These are phyloP conservation scores for Thalassiosira hispida DNA, from an alignment of 352 stramenopile species.

Conservation along the genomic window DNA sequence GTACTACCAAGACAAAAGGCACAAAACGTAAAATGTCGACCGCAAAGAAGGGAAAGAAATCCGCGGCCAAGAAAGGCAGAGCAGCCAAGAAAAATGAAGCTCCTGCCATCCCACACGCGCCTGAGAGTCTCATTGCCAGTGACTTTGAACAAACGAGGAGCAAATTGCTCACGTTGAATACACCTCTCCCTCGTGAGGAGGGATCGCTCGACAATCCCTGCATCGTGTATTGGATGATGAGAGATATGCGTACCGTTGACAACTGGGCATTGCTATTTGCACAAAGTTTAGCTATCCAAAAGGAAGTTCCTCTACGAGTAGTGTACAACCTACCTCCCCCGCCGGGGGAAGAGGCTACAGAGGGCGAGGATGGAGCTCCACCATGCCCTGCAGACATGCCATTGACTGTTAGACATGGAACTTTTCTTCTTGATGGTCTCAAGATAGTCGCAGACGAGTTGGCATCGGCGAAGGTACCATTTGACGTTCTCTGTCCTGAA, in stretches of 20 bases:
- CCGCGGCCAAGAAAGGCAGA: neutral
- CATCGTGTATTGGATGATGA: constrained; percentile 90
- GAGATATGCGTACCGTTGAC: constrained; percentile 87
- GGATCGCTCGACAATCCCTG: constrained; percentile 30
- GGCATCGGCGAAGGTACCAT: constrained; percentile 75
- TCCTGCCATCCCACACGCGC: constrained; percentile 40
- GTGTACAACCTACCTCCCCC: constrained; percentile 76
- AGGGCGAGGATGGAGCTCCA: constrained; percentile 38
- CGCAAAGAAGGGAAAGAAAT: constrained; percentile 13
- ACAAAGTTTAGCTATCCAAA: constrained; percentile 67
- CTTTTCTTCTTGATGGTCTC: constrained; percentile 87
- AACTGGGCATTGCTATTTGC: constrained; percentile 90
- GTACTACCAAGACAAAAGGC: constrained; percentile 1
- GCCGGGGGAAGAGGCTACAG: constrained; percentile 18
- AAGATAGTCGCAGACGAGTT: constrained; percentile 84
- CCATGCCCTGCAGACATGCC: constrained; percentile 45
- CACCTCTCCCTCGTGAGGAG: constrained; percentile 21
- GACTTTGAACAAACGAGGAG: constrained; percentile 42
- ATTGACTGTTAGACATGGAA: constrained; percentile 83
- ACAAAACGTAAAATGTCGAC: constrained; percentile 19
- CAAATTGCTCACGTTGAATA: constrained; percentile 42
- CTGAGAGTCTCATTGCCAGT: constrained; percentile 32
- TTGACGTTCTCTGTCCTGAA: constrained; percentile 79
- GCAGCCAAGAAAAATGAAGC: constrained; percentile 6
- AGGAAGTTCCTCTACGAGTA: constrained; percentile 73